Base-by-base conservation (phyloP, 768 basidiomycete genomes). In the Strobilomyces echinocephalus region DNA sequence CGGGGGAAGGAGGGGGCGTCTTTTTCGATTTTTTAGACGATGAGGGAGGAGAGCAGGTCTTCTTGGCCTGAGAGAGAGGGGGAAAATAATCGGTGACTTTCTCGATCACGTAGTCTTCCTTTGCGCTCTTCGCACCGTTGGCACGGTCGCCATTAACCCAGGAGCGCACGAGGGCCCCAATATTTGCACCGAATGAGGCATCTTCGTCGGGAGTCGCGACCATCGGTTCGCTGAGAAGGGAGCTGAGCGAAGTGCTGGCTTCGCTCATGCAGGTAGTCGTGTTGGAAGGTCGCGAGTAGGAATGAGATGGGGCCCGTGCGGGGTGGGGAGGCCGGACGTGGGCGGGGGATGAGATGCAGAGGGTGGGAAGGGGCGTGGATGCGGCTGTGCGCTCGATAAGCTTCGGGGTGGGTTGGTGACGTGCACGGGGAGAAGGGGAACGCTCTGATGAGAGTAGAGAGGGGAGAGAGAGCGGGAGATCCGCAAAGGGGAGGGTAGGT, bases 171-270 rank as follows among this genome's bases (percentile, higher is more conserved):
- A 75, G 67, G 16, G 75, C 61, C 9, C 77, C 75, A 69, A 80
- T 77, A 6, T 76, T 76, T 34, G 70, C 74, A 39, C 79, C 73
- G 43, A 79, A 75, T 36, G 70, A 72, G 38, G 71, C 69, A 42
- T 80, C 68, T 49, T 68, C 73, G 43, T 79, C 63, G 2, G 73
- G 60, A 0, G 77, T 73, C 50, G 57, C 69, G 57, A 81, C 71
- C 63, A 69, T 59, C 49, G 59, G 76, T 63, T 52, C 58, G 71
- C 65, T 53, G 75, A 80, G 52, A 68, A 71, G 80, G 21, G 82
- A 83, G 0, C 79, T 72, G 57, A 83, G 68, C 46, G 79, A 78
- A 0, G 81, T 77, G 26, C 79, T 78, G 1, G 78, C 74, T 21
- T 73, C 68, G 39, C 69, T 69, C 52, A 60, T 49, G 34, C 58